Base-by-base conservation (phyloP, 139 green algal genomes). In the Chlamydomonas sp. region DNA sequence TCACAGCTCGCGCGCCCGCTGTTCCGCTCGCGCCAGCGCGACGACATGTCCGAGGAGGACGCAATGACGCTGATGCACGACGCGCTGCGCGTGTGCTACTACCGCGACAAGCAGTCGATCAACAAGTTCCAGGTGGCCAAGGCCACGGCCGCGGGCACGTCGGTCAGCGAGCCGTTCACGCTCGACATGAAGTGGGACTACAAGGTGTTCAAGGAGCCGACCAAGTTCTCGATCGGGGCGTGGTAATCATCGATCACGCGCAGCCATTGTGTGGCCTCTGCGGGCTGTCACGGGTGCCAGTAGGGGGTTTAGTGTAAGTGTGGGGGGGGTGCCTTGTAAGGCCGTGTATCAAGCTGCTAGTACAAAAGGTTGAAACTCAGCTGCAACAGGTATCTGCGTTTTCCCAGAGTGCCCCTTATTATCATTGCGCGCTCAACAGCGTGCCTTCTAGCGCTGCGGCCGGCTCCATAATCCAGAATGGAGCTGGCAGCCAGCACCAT, bases 71-170 rank as follows among this genome's bases (percentile, higher is more conserved):
- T 99, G 8, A 71, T 99, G 78, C 79, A 96, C 24, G 88, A 95
- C 29, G 88, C 82, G 3, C 83, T 98, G 58, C 65, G 78, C 72
- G 75, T 79, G 37, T 6, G 73, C 84, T 97, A 96, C 79, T 98
- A 97, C 85, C 83, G 94, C 36, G 94, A 99, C 84, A 97, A 97
- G 80, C 74, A 88, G 43, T 88, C 73, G 66, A 95, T 94, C 67
- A 97, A 97, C 87, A 97, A 96, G 76, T 96, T 96, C 75, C 83
- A 92, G 63, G 60, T 98, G 1, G 88, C 87, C 58, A 96, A 90
- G 73, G 71, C 71, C 1, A 85, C 74, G 4, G 75, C 66, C 3
- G 81, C 64, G 3, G 89, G 88, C 3, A 83, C 93, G 3, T 84
- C 60, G 63, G 86, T 98, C 48, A 85, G 71, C 22, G 88, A 98